Evolutionary conservation across 306 rosid species (phyloP).

Genomic region (Ormosia semicastrata): DNA sequence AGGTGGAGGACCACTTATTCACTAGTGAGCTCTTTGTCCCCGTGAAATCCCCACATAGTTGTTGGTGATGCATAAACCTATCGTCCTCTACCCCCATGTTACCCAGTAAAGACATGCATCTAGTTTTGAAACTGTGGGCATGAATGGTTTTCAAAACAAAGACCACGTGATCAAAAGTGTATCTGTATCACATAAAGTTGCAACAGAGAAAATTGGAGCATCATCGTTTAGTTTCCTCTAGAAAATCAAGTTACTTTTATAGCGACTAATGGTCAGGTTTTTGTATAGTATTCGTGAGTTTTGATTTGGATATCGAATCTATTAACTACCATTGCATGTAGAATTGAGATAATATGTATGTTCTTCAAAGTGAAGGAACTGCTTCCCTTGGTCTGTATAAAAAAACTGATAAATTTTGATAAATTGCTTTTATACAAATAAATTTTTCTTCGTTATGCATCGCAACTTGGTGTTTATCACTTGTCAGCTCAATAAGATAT

Average conservation of each 20-base stretch:
- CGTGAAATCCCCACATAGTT: background rate
- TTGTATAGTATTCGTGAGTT: background rate
- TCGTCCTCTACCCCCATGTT: background rate
- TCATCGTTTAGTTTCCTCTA: background rate
- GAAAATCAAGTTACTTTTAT: background rate
- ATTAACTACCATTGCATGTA: no score
- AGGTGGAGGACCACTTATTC: conserved; percentile 12
- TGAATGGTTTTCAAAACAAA: background rate
- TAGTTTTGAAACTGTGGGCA: background rate
- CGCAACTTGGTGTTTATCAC: background rate
- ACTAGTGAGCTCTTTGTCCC: background rate
- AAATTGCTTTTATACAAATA: background rate
- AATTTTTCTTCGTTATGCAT: background rate
- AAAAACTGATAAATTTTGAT: background rate
- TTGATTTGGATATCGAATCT: background rate
- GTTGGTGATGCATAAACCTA: background rate
- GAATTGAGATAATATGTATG: no score
- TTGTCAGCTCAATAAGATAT: background rate
- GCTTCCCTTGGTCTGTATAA: background rate
- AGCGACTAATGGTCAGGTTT: background rate
- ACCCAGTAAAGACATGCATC: background rate
- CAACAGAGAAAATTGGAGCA: background rate
- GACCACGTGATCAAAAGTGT: background rate
- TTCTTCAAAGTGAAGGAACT: no score
- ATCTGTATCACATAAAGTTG: background rate